Evolutionary conservation across 768 basidiomycete genomes (phyloP), one percentile per base, ranked within the genome.

Genomic region (Neoboletus brunneissimus): DNA sequence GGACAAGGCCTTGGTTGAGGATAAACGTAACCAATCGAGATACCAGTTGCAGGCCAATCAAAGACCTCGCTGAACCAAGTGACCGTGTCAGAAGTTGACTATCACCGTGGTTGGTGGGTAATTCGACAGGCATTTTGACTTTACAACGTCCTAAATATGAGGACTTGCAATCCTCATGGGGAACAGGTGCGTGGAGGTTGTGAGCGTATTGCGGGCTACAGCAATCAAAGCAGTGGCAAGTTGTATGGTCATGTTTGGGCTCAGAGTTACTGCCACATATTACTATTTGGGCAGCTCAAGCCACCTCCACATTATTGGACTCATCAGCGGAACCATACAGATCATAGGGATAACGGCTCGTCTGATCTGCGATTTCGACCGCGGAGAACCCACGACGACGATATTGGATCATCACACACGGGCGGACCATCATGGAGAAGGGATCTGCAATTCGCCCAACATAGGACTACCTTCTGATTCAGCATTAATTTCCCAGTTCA

Each of bases 1-100:
- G 86, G 40, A 98, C 78, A 13, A 98, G 79, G 0, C 84, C 82
- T 71, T 97, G 95, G 72, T 98, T 98, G 25, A 99, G 79, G 5
- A 79, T 67, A 70, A 97, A 99, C 0, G 97, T 98, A 66, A 94
- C 79, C 4, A 89, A 62, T 0, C 97, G 82, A 50, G 94, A 91
- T 54, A 88, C 76, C 32, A 97, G 77, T 66, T 98, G 97, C 18
- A 98, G 83, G 31, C 84, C 83, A 60, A 99, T 86, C 32, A 99
- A 81, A 27, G 88, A 88, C 15, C 79, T 75, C 15, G 76, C 77
- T 7, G 81, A 78, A 7, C 75, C 66, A 2, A 85, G 59, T 10
- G 71, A 73, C 25, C 56, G 67, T 15, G 58, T 48, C 57, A 73
- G 45, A 29, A 73, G 65, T 13, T 51, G 57, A 52, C 49, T 35